phyloP scores from a whole-genome alignment of 805 yeast species.

The Candida peoriensis region DNA sequence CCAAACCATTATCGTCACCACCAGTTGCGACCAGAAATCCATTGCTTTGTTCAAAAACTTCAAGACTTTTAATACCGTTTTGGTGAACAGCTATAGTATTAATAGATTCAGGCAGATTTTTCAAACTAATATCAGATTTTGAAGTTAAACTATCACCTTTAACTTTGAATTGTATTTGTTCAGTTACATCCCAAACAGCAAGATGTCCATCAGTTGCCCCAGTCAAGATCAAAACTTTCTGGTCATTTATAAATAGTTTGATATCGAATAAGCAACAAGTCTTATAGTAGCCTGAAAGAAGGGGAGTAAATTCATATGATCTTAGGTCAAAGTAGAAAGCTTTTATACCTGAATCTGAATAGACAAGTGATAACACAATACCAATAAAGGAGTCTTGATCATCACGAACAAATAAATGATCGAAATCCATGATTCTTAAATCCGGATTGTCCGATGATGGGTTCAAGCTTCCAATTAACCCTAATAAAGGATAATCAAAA shows the following conservation, averaged over 20 bases:
- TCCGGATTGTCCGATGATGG: slow-evolving; percentile 66
- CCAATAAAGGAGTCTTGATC: slow-evolving; percentile 31
- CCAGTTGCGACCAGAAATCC: slow-evolving; percentile 55
- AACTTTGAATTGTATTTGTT: slow-evolving; percentile 19
- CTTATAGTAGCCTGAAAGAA: slow-evolving; percentile 50
- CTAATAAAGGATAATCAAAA: slow-evolving; percentile 38
- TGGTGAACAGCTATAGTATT: slow-evolving; percentile 64
- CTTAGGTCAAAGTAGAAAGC: slow-evolving; percentile 49
- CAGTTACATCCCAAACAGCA: slow-evolving; percentile 52
- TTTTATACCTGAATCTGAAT: slow-evolving; percentile 78
- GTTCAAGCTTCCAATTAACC: slow-evolving; percentile 46
- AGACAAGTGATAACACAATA: slow-evolving; percentile 61
- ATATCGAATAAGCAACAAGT: slow-evolving; percentile 75
- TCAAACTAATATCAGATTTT: background rate
- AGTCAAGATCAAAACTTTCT: slow-evolving; percentile 36
- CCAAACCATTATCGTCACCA: slow-evolving; percentile 87
- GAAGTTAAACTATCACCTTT: slow-evolving; percentile 6
- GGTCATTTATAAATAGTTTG: slow-evolving; percentile 34
- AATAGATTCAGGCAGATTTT: slow-evolving; percentile 25
- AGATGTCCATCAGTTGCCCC: slow-evolving; percentile 85
- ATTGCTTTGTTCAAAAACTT: slow-evolving; percentile 18
- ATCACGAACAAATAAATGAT: slow-evolving; percentile 35
- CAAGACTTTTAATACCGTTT: slow-evolving; percentile 73
- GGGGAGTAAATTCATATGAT: slow-evolving; percentile 34
- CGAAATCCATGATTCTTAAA: slow-evolving; percentile 85